Conservation (phyloP, 306 rosid genomes). For the Castanospermum australe region DNA sequence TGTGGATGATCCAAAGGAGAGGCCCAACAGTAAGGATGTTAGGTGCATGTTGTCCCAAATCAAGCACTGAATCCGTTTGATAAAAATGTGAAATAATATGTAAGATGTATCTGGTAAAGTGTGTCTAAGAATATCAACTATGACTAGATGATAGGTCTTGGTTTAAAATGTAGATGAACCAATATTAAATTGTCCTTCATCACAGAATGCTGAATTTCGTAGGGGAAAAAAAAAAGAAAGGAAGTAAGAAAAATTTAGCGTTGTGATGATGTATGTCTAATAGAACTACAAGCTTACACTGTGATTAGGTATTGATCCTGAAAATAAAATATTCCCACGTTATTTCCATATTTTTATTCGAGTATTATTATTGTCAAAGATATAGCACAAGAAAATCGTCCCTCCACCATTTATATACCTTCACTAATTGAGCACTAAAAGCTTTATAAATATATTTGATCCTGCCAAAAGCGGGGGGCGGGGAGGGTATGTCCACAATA, state of each 20-base stretch:
- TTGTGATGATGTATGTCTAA: not conserved
- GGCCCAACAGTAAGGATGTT: constrained; percentile 88
- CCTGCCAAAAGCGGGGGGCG: not conserved
- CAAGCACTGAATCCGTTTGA: constrained; percentile 40
- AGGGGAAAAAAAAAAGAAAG: not conserved
- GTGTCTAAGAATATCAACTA: not conserved
- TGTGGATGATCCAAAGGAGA: constrained; percentile 73
- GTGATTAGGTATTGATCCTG: not conserved
- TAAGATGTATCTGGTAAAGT: not conserved
- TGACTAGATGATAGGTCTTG: not conserved
- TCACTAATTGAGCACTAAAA: not conserved
- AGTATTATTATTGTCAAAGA: not conserved
- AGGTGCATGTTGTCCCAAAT: constrained; percentile 83
- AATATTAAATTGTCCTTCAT: constrained; percentile 2
- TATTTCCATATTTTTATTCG: not conserved
- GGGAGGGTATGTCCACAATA: not conserved
- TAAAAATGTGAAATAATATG: constrained; percentile 3
- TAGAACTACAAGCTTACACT: not conserved
- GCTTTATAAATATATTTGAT: not conserved
- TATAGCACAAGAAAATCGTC: not conserved
- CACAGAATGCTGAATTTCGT: constrained; percentile 26
- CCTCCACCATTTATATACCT: not conserved
- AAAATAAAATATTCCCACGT: not conserved
- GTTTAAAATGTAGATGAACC: not conserved
- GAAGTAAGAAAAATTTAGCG: not conserved